Evolutionary conservation across 1,139 yeast species (phyloP), one percentile per base, ranked within the genome.

Genomic region (Pneumocystis wakefieldiae): DNA sequence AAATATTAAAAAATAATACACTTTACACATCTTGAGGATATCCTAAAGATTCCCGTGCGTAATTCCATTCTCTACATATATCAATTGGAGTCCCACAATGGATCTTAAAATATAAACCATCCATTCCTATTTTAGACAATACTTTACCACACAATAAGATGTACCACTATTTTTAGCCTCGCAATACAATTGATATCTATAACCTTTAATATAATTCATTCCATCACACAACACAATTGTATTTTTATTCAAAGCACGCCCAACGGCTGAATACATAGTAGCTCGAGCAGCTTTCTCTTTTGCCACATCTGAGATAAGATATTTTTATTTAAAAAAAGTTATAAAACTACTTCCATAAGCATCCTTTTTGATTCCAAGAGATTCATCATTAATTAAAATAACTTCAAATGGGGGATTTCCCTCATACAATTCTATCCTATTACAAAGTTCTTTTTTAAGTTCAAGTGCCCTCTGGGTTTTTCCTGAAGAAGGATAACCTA

Each of bases 201-300:
- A 90, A 0, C 99, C 99, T 72, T 92, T 94, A 71, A 94, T 94
- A 72, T 94, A 94, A 32, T 90, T 85, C 71, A 90, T 77, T 1
- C 94, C 82, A 73, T 92, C 98, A 64, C 92, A 78, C 28, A 92
- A 83, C 1, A 92, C 97, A 60, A 92, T 80, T 38, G 82, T 85
- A 37, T 80, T 78, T 60, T 85, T 79, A 2, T 86, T 78, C 8
- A 94, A 75, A 67, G 86, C 89, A 68, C 97, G 78, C 70, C 89
- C 89, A 15, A 92, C 95, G 0, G 95, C 95, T 0, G 95, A 83
- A 76, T 90, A 85, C 70, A 91, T 96, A 38, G 82, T 80, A 0
- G 95, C 95, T 65, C 98, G 78, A 0, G 90, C 84, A 35, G 85
- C 80, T 71, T 91, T 89, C 72, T 92, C 99, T 7, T 82, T 78